These are phyloP conservation scores for Acanthamoeba lugdunensis DNA, from an alignment of 208 protist species.

Conservation along the genomic window DNA sequence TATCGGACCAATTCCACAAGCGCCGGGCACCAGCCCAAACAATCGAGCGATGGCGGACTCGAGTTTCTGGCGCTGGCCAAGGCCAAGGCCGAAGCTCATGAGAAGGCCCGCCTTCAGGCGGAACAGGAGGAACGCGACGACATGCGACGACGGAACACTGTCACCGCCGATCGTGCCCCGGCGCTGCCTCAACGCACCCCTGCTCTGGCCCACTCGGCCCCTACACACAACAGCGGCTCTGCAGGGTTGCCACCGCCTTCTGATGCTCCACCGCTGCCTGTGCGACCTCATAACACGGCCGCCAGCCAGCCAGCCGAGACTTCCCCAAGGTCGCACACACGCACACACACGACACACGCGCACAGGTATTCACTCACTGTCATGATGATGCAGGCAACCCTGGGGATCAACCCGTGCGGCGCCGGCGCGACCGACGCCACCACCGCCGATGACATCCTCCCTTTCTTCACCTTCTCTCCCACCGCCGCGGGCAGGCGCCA, in stretches of 20 bases:
- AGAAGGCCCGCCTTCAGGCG: neutral
- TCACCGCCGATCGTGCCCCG: neutral
- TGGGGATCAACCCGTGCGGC: neutral
- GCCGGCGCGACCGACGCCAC: constrained; percentile 4
- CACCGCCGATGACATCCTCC: neutral
- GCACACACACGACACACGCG: neutral
- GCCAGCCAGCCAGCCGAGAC: neutral
- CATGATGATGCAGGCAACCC: neutral
- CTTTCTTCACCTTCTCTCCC: neutral
- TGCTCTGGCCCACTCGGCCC: neutral
- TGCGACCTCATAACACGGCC: neutral
- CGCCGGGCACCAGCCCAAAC: neutral
- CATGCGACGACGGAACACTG: neutral
- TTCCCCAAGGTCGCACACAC: neutral
- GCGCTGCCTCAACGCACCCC: neutral
- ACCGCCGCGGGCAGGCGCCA: neutral
- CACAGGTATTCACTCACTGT: neutral
- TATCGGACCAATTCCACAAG: neutral
- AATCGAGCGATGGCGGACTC: neutral
- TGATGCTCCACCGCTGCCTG: neutral
- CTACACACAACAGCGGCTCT: neutral
- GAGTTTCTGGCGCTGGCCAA: constrained; percentile 62
- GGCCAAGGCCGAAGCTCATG: constrained; percentile 36
- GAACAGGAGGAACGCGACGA: neutral
- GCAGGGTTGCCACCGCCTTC: too few relatives aligned